phyloP scores from a whole-genome alignment of 2,329 filamentous ascomycete species.

The Aureobasidium sp. region DNA sequence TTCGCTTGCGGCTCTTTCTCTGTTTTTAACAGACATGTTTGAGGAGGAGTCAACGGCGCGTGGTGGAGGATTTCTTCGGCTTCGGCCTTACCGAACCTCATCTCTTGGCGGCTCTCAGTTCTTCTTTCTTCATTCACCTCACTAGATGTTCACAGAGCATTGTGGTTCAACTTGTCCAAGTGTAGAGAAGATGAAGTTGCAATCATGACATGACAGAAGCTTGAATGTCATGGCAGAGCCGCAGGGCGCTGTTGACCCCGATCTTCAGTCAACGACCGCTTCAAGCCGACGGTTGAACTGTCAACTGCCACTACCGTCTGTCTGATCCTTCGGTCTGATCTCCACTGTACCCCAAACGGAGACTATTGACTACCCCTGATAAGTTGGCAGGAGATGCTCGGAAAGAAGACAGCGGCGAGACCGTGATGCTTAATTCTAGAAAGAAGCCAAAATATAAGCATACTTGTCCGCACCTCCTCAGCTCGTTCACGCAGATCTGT shows the following conservation, averaged over 20 bases:
- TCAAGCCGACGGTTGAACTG: neutral
- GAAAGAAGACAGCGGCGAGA: neutral
- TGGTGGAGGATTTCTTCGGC: neutral
- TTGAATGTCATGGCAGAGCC: neutral
- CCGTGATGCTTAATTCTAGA: too few relatives aligned
- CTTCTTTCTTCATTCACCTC: neutral
- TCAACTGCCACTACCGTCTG: conserved; percentile 1
- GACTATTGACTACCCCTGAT: neutral
- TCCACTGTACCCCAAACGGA: neutral
- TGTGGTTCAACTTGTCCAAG: rapidly evolving
- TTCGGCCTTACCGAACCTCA: neutral
- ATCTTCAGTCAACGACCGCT: neutral
- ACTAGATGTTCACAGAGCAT: neutral
- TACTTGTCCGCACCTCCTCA: neutral
- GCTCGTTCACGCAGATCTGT: neutral
- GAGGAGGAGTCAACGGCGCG: neutral
- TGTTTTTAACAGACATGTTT: too few relatives aligned
- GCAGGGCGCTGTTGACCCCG: neutral
- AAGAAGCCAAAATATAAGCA: conserved; percentile 5
- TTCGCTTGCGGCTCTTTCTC: too few relatives aligned
- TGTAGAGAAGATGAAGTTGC: too few relatives aligned
- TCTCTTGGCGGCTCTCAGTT: neutral
- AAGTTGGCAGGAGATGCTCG: conserved; percentile 1
- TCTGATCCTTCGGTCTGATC: neutral
- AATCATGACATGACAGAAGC: neutral